A percentile compares a stretch with the other conserved stretches of the same genome.
Conservation (phyloP, 208 protist genomes). For the Kentomonas sorsogonicus region DNA sequence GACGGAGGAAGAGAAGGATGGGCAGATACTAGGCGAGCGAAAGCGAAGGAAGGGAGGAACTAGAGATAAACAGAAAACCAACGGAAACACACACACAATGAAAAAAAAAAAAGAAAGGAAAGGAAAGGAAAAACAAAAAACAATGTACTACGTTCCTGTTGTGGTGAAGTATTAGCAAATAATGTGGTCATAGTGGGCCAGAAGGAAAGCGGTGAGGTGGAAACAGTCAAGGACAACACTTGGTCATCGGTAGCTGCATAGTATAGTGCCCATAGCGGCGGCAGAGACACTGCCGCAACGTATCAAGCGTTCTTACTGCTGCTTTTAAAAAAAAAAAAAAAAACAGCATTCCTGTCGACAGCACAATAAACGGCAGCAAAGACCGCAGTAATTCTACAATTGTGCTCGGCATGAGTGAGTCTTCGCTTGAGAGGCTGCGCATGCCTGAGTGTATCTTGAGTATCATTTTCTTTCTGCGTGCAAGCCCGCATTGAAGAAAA, state of each 20-base stretch:
- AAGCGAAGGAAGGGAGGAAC: too few species aligned
- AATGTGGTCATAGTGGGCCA: slow-evolving; percentile 1
- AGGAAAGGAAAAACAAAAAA: slow-evolving; percentile 12
- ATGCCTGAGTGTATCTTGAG: too few species aligned
- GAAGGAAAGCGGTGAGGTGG: neutral
- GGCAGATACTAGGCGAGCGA: too few species aligned
- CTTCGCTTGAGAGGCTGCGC: too few species aligned
- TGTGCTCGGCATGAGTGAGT: too few species aligned
- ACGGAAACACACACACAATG: neutral
- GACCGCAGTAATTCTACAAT: too few species aligned
- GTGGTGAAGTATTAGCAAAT: neutral
- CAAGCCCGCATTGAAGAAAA: neutral
- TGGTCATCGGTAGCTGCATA: too few species aligned
- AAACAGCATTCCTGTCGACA: neutral
- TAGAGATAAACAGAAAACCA: neutral
- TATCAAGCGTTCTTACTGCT: neutral
- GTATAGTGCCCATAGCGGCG: too few species aligned
- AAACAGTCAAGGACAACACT: neutral
- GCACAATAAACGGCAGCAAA: neutral
- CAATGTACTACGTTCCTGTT: neutral
- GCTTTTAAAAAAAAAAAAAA: slow-evolving; percentile 3
- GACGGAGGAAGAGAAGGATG: too few species aligned
- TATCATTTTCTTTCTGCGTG: neutral
- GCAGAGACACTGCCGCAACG: too few species aligned
- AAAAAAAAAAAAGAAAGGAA: slow-evolving; percentile 10